Evolutionary conservation across 257 asterid genomes (phyloP), one percentile per base, ranked within the genome.

Genomic region (Solanum piurae): DNA sequence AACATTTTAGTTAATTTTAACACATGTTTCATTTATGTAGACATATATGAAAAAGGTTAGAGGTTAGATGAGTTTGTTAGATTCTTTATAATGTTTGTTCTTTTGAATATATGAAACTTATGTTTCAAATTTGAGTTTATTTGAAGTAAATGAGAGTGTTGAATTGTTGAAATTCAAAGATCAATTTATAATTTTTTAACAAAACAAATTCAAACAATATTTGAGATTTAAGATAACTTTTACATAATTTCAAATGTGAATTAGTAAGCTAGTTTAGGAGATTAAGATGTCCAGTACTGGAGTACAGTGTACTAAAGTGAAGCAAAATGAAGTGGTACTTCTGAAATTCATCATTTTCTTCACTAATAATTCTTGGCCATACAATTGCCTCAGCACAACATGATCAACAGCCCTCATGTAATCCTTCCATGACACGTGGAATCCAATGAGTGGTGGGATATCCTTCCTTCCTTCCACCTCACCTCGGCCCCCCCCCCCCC

Each of bases 291-390:
- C 46, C 36, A 13, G 87, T 86, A 88, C 79, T 33, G 12, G 13
- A 72, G 91, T 68, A 83, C 66, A 60, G 89, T n/a, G 88, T 62
- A 76, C 83, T 46, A 31, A 49, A 29, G 69, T 46, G 68, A 9
- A 55, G 62, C 73, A 66, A 72, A 36, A 44, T 5, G 68, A 5
- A 80, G 69, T 29, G 42, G 69, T 80, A 80, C 85, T 80, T 80
- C 42, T 0, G 9, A 49, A 80, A 46, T 46, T 46, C 46, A 38
- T n/a, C 58, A 75, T 82, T 88, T 86, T 64, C 85, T 42, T 21
- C 13, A 72, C 69, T 31, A 62, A 87, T 84, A 60, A 87, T 84
- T 91, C 90, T 89, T 90, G 89, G 89, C 98, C 98, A 95, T 95
- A 92, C 91, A 90, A 86, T 85, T 86, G 73, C 84, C 33, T 76